Evolutionary conservation across 75 land plant species (phyloP), one percentile per base, ranked within the genome.

Genomic region (Picea sitchensis): DNA sequence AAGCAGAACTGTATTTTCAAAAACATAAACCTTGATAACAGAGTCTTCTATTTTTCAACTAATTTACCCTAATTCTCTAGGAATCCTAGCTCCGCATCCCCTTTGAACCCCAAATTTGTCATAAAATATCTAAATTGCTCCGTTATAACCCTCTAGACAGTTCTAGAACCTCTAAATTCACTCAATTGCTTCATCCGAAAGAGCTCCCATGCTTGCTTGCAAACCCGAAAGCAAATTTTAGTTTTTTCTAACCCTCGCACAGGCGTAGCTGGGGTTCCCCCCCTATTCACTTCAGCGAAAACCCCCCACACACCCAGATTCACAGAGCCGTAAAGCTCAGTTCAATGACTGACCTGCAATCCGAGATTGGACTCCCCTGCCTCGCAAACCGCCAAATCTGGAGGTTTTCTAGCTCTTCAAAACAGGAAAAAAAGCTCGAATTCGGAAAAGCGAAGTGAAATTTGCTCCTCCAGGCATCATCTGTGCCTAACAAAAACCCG

Each of bases 341-440:
- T 32, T 15, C 71, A 34, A 38, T 34, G n/a, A 71, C 74, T 71
- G 23, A 71, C 74, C 74, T 71, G 74, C n/a, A 71, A 71, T 44
- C 56, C 0, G 23, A n/a, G 51, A 14, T 41, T 5, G 54, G 2
- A 71, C 51, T 41, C 20, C 20, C 6, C 20, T 6, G 8, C 12
- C 73, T 20, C 11, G 44, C 41, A 64, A 36, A 5, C 71, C 74
- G 47, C 51, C 51, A 20, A 71, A 71, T 41, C 47, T 71, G 56
- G 54, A 5, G 9, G 51, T n/a, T 71, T 71, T 47, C 26, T n/a
- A 17, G n/a, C 74, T 71, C 74, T 20, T 47, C 74, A 9, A 13
- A 2, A n/a, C 41, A 20, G 13, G 20, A 3, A 71, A 3, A 2
- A 44, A 71, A 71, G 51, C 23, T 44, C 74, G 51, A 71, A 71